Conservation (phyloP, 164 flowering plant genomes). For the Vitis cinerea region DNA sequence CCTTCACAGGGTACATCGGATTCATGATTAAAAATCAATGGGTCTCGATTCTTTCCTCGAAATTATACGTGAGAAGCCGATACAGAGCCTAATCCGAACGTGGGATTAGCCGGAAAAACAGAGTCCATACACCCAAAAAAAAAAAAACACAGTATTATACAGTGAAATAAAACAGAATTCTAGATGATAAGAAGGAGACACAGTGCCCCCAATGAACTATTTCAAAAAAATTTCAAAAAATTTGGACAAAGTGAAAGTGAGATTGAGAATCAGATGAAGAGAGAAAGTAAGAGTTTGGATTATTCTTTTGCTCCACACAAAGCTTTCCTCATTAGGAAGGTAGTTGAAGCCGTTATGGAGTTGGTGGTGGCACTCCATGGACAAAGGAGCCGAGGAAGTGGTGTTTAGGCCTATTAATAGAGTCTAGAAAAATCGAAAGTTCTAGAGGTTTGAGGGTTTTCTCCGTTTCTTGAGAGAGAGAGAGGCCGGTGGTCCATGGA, state of each 20-base stretch:
- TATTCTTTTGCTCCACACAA: background rate
- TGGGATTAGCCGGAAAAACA: background rate
- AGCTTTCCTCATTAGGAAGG: constrained; percentile 17
- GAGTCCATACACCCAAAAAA: background rate
- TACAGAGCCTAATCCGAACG: background rate
- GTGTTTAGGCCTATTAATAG: background rate
- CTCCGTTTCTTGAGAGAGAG: background rate
- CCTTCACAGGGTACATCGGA: constrained; percentile 29
- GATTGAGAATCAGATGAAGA: background rate
- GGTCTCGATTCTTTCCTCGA: background rate
- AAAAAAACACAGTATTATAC: background rate
- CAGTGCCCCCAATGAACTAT: background rate
- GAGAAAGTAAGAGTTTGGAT: background rate
- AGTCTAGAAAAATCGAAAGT: constrained; percentile 6
- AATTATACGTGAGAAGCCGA: background rate
- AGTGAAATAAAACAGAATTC: background rate
- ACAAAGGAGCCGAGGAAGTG: background rate
- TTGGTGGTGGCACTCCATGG: background rate
- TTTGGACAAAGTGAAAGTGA: background rate
- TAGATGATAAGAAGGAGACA: background rate
- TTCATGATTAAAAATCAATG: constrained; percentile 13
- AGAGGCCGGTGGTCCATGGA: constrained; percentile 1
- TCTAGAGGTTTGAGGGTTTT: constrained; percentile 11
- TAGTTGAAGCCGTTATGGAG: constrained; percentile 18
- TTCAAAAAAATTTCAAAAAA: background rate